Percentiles rank a stretch among this genome's conserved stretches.
Conservation (phyloP, 306 rosid species). For the Potentilla sterilis region DNA sequence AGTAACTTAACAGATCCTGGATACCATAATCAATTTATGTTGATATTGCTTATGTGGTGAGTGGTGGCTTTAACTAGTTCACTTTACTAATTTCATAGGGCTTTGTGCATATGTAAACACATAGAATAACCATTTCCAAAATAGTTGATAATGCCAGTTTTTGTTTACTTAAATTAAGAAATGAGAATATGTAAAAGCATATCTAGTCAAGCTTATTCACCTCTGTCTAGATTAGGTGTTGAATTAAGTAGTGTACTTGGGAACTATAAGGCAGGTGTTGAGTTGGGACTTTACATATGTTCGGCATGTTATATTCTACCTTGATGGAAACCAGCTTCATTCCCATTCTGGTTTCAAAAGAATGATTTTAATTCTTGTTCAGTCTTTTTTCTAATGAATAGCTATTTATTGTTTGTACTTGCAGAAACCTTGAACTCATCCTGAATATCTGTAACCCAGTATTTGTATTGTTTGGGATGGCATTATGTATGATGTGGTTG, state of each 20-base stretch:
- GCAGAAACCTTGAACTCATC: not conserved
- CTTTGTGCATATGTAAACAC: not conserved
- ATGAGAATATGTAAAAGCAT: not conserved
- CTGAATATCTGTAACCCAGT: not conserved
- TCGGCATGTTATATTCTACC: not conserved
- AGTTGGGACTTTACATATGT: not conserved
- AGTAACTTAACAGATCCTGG: slow-evolving; percentile 7
- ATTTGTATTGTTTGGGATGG: no score
- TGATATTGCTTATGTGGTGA: slow-evolving; percentile 2
- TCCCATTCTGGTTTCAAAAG: not conserved
- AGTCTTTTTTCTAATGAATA: not conserved
- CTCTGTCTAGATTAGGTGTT: not conserved
- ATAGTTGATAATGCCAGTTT: not conserved
- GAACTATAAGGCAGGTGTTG: not conserved
- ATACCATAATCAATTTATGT: not conserved
- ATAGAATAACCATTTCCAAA: not conserved
- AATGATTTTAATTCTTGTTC: no score
- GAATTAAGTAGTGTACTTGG: not conserved
- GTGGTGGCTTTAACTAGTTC: not conserved
- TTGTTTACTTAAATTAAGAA: not conserved
- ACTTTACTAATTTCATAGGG: not conserved
- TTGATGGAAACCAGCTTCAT: not conserved
- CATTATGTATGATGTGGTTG: not conserved
- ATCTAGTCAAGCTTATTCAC: not conserved
- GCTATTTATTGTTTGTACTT: not conserved